A percentile compares a stretch with the other conserved stretches of the same genome.
Evolutionary conservation across 768 basidiomycete species (phyloP).

Genomic region (Leccinum boreale): DNA sequence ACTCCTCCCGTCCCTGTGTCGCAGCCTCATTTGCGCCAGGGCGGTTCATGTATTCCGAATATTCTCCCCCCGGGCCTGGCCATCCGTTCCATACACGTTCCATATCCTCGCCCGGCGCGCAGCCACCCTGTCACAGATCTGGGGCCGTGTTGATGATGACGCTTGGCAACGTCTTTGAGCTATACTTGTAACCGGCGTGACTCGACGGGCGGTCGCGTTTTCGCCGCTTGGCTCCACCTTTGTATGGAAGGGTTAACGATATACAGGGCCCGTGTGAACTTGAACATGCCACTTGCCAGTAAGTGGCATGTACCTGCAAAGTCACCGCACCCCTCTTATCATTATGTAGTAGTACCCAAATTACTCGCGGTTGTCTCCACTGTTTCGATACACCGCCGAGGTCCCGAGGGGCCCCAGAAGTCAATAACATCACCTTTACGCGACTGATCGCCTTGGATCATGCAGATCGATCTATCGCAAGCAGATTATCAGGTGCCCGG

Average conservation of each 20-base stretch:
- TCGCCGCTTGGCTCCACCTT: neutral
- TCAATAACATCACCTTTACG: neutral
- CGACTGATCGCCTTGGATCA: neutral
- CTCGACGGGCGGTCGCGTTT: neutral
- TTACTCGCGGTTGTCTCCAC: neutral
- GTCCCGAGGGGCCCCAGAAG: constrained; percentile 9
- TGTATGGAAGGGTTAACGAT: neutral
- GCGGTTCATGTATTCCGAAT: neutral
- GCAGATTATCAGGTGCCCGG: neutral
- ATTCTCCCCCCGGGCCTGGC: neutral
- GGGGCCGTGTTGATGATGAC: neutral
- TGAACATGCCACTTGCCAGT: neutral
- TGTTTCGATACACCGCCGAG: constrained; percentile 5
- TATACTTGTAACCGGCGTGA: neutral
- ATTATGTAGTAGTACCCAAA: neutral
- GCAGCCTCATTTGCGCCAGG: constrained; percentile 11
- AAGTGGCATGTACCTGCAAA: neutral
- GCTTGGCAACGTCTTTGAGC: neutral
- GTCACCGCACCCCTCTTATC: neutral
- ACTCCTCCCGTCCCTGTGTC: constrained; percentile 1
- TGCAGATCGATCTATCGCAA: constrained; percentile 1
- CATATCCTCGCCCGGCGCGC: neutral
- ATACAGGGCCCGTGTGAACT: neutral
- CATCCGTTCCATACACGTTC: neutral
- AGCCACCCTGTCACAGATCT: neutral